Evolutionary conservation across 805 yeast species (phyloP).

Genomic region (Saccharomyces eubayanus): DNA sequence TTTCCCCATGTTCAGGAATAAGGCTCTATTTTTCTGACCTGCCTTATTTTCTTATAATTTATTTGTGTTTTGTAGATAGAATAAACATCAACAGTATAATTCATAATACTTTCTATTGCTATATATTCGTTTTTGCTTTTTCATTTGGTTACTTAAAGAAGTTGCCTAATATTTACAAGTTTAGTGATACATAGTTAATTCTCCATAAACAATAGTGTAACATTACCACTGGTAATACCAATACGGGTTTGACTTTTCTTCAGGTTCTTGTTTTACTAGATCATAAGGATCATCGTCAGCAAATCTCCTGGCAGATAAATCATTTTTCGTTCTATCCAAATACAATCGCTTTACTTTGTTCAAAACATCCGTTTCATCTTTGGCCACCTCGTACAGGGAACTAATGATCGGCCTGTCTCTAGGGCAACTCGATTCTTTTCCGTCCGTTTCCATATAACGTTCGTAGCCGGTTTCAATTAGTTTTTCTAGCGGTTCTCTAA

Average conservation of each 20-base stretch:
- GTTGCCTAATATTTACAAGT: neutral
- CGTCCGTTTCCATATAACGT: slow-evolving; percentile 34
- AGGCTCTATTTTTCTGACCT: neutral
- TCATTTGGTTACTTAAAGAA: neutral
- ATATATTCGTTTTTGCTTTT: neutral
- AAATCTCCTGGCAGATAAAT: slow-evolving; percentile 16
- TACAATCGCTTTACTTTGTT: slow-evolving; percentile 22
- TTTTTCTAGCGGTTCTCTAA: slow-evolving; percentile 43
- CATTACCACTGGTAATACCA: slow-evolving; percentile 28
- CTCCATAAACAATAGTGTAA: neutral
- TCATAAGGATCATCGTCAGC: slow-evolving; percentile 13
- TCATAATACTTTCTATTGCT: neutral
- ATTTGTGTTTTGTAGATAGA: slow-evolving; percentile 12
- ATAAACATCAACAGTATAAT: slow-evolving; percentile 6
- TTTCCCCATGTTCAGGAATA: neutral
- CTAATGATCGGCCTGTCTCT: slow-evolving; percentile 21
- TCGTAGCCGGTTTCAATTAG: slow-evolving; percentile 19
- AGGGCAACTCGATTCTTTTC: slow-evolving; percentile 16
- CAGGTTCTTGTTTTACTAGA: slow-evolving; percentile 10
- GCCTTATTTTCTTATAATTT: slow-evolving; percentile 5
- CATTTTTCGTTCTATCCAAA: slow-evolving; percentile 19
- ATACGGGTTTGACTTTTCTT: slow-evolving; percentile 20
- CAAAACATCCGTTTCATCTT: slow-evolving; percentile 16
- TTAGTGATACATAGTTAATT: neutral
- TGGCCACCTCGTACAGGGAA: slow-evolving; percentile 22